Percentiles rank a stretch among this genome's conserved stretches.
These are phyloP conservation scores for Penicillium sp. DNA, from an alignment of 2,329 filamentous ascomycete species.

Conservation along the genomic window DNA sequence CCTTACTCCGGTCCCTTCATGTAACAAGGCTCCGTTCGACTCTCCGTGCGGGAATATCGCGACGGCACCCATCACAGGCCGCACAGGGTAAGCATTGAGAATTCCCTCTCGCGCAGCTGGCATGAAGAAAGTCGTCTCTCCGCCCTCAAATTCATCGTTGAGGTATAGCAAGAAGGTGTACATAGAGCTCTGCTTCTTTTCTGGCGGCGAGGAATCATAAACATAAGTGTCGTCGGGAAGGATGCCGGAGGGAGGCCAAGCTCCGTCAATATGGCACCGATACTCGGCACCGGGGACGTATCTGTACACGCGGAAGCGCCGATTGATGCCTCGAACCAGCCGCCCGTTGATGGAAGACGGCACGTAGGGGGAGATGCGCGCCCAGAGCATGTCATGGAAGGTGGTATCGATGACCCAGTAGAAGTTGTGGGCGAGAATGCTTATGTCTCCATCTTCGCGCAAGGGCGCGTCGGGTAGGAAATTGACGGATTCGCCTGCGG, in stretches of 20 bases:
- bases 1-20: constrained; percentile 69
- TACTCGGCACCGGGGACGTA: constrained; percentile 73
- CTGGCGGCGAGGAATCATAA: constrained; percentile 63
- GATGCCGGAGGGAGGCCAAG: constrained; percentile 70
- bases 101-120: constrained; percentile 63
- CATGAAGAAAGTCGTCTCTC: constrained; percentile 70
- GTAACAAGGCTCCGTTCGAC: constrained; percentile 61
- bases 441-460: constrained; percentile 63
- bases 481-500: constrained; percentile 62
- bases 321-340: constrained; percentile 62
- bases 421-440: constrained; percentile 69
- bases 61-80: constrained; percentile 66
- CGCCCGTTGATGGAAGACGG: constrained; percentile 57
- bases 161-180: constrained; percentile 70
- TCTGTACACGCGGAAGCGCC: constrained; percentile 68
- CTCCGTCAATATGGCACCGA: constrained; percentile 68
- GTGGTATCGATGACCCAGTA: constrained; percentile 67
- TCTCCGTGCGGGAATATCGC: constrained; percentile 71
- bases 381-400: constrained; percentile 65
- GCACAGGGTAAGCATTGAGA: constrained; percentile 67
- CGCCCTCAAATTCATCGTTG: constrained; percentile 69
- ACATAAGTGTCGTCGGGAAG: constrained; percentile 58
- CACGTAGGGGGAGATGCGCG: constrained; percentile 58
- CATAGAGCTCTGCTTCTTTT: constrained; percentile 62
- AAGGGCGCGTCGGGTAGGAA: constrained; percentile 68